These are phyloP conservation scores for Auricularia auricula-judae DNA, from an alignment of 768 basidiomycete genomes.

Conservation along the genomic window DNA sequence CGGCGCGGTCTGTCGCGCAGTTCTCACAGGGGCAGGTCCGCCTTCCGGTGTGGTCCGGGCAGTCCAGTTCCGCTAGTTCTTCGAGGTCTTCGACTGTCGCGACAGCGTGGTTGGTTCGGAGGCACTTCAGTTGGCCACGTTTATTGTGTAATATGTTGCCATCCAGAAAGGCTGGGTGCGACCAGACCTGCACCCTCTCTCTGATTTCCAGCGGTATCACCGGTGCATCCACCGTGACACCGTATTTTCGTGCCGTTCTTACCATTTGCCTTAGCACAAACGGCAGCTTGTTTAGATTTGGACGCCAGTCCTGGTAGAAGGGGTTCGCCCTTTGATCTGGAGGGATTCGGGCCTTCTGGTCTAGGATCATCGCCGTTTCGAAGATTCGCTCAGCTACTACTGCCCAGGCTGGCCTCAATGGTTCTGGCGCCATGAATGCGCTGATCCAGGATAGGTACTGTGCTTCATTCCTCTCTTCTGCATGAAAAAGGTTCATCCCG, in stretches of 20 bases:
- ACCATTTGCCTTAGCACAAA: neutral
- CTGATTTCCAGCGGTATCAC: neutral
- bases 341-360: neutral
- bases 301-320: neutral
- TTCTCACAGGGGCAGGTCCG: neutral
- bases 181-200: neutral
- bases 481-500: neutral
- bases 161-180: neutral
- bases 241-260: neutral
- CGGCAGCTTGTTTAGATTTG: neutral
- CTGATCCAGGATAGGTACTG: slow-evolving; percentile 6
- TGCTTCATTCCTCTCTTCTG: neutral
- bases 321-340: neutral
- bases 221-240: neutral
- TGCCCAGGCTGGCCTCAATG: slow-evolving; percentile 19
- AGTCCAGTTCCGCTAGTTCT: neutral
- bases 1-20: neutral
- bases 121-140: neutral
- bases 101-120: neutral
- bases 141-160: neutral
- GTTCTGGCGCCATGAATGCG: slow-evolving; percentile 12
- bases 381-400: slow-evolving; percentile 13
- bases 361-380: neutral
- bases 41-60: neutral
- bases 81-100: neutral